Base-by-base conservation (phyloP, 2,329 filamentous ascomycete species). In the Calonectria naviculata region DNA sequence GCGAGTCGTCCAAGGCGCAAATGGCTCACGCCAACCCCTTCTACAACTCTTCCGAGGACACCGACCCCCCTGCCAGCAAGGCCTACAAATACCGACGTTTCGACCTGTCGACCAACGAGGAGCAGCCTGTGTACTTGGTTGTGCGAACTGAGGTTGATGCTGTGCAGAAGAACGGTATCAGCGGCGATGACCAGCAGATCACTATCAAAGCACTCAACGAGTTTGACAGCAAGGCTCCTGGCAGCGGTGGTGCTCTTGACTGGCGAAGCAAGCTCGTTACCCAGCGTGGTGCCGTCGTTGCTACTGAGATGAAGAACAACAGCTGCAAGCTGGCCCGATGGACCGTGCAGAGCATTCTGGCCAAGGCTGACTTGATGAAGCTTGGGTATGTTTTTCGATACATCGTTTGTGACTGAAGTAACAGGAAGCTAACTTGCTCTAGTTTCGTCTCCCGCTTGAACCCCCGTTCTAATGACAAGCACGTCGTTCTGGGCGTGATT, bases 221-320 rank as follows among this genome's bases (percentile, higher is more conserved):
- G 88, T 99, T 98, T 82, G 97, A 99, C 87, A 95, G 92, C 91
- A 98, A 98, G 89, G 97, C 97, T 28, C 95, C 97, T 83, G 97
- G 97, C 78, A 94, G 94, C 76, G 97, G 97, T 77, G 95, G 96
- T 75, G 97, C 97, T 67, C 90, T 99, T 64, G 97, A 99, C 89
- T 99, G 97, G 97, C 91, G 97, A 83, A 93, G 92, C 77, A 99
- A 99, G 90, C 91, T 99, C 71, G 93, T 94, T 75, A 95, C 93
- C 79, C 95, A 98, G 88, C 93, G 97, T 80, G 97, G 97, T 91
- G 97, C 97, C 68, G 96, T 99, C 49, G 94, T 99, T 29, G 97
- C 97, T 24, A 99, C 97, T 15, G 97, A 99, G 88, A 99, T 99
- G 97, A 99, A 99, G 94, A 99, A 99, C 91, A 99, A 99, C 91